phyloP scores from a whole-genome alignment of 176 grass and related monocot genomes.

The Tuctoria greenei region DNA sequence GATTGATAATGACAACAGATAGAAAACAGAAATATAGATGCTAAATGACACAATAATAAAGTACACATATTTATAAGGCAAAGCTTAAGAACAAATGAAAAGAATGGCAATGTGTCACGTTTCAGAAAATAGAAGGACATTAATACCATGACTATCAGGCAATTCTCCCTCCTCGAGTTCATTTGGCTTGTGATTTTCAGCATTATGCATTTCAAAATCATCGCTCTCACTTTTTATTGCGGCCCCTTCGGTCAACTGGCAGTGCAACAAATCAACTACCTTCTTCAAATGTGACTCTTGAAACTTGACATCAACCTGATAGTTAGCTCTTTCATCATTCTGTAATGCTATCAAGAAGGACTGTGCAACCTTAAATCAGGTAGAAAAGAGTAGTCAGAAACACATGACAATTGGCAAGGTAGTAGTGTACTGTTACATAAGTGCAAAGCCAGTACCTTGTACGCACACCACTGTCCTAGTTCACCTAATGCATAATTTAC shows the following conservation, averaged over 20 bases:
- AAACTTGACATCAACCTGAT: slow-evolving; percentile 97
- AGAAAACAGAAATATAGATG: slow-evolving; percentile 10
- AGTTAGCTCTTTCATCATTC: slow-evolving; percentile 95
- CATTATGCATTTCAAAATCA: slow-evolving; percentile 48
- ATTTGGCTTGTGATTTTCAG: slow-evolving; percentile 46
- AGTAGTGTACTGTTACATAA: slow-evolving; percentile 19
- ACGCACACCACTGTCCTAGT: slow-evolving; percentile 99
- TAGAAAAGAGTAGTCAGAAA: slow-evolving; percentile 35
- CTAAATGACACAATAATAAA: slow-evolving; percentile 2
- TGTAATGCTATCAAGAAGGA: slow-evolving; percentile 96
- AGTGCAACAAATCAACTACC: slow-evolving; percentile 79
- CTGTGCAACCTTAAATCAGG: slow-evolving; percentile 71
- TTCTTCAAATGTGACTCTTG: slow-evolving; percentile 94
- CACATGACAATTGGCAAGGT: slow-evolving; percentile 18
- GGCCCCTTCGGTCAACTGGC: slow-evolving; percentile 90
- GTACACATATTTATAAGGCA: not conserved
- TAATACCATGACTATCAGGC: slow-evolving; percentile 85
- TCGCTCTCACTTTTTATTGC: slow-evolving; percentile 42
- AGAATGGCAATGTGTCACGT: not conserved
- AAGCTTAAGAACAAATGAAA: not conserved
- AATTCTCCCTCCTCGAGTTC: slow-evolving; percentile 98
- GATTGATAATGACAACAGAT: slow-evolving; percentile 14
- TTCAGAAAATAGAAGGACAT: slow-evolving; percentile 34
- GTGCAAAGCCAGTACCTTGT: slow-evolving; percentile 56
- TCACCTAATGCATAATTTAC: slow-evolving; percentile 97